Evolutionary conservation across 306 rosid species (phyloP).

Genomic region (Castanopsis chinensis): DNA sequence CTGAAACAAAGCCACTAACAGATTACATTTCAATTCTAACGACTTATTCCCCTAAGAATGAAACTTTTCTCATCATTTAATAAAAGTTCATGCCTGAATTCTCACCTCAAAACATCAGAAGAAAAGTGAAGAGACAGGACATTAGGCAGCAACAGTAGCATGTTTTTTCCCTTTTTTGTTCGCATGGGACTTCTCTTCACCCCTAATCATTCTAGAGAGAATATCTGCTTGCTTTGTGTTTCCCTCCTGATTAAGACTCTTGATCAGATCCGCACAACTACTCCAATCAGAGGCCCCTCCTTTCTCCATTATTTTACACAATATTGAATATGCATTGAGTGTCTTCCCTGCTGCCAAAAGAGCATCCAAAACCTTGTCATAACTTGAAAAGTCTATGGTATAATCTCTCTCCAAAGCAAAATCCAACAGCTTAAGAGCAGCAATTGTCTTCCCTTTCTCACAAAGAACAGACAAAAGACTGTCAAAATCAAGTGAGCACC

Average conservation of each 20-base stretch:
- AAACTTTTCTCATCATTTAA: background rate
- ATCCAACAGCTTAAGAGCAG: conserved; percentile 82
- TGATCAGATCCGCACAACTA: conserved; percentile 62
- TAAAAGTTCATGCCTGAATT: conserved; percentile 2
- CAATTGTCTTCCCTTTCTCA: conserved; percentile 83
- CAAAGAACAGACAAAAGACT: conserved; percentile 60
- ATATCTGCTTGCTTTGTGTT: conserved; percentile 93
- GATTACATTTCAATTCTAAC: conserved; percentile 9
- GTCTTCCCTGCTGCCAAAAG: conserved; percentile 77
- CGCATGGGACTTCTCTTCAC: conserved; percentile 22
- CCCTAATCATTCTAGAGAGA: conserved; percentile 74
- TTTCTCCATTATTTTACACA: conserved; percentile 81
- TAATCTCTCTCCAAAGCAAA: conserved; percentile 75
- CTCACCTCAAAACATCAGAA: conserved; percentile 31
- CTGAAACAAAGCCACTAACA: conserved; percentile 11
- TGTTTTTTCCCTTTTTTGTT: conserved; percentile 51
- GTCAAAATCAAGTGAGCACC: conserved; percentile 56
- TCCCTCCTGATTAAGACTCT: conserved; percentile 76
- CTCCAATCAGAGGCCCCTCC: conserved; percentile 68
- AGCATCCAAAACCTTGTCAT: conserved; percentile 77
- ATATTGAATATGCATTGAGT: conserved; percentile 78
- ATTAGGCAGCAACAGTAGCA: conserved; percentile 39
- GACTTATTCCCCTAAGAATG: conserved; percentile 30
- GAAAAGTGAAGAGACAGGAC: conserved; percentile 17
- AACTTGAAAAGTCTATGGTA: conserved; percentile 54